Conservation (phyloP, 2,329 filamentous ascomycete genomes). For the Verticillium klebahnii region DNA sequence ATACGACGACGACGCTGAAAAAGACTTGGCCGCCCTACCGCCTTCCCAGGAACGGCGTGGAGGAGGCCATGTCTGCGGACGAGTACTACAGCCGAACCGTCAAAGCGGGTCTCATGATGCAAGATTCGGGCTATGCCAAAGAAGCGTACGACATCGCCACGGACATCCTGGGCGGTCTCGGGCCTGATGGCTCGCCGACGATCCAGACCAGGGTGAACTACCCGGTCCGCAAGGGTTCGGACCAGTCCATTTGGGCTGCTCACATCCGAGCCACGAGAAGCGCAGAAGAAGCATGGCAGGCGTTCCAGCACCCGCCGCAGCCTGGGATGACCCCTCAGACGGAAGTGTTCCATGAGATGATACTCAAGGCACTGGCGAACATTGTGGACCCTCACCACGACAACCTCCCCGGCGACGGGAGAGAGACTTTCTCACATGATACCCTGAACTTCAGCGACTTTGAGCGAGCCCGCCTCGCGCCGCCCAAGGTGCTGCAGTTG, state of each 20-base stretch:
- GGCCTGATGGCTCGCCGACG: constrained; percentile 46
- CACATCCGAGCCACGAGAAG: constrained; percentile 56
- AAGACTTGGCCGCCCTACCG: constrained; percentile 59
- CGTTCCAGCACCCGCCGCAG: constrained; percentile 34
- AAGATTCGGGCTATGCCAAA: constrained; percentile 50
- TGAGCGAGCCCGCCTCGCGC: constrained; percentile 56
- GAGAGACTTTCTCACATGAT: constrained; percentile 26
- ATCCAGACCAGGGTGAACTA: constrained; percentile 39
- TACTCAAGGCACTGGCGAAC: constrained; percentile 47
- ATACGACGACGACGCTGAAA: constrained; percentile 41
- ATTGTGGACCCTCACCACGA: constrained; percentile 15
- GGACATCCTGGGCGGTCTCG: constrained; percentile 48
- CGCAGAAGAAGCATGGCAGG: constrained; percentile 55
- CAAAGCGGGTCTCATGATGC: constrained; percentile 48
- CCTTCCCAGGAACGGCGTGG: constrained; percentile 52
- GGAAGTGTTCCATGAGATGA: constrained; percentile 55
- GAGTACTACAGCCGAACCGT: constrained; percentile 51
- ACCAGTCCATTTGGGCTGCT: constrained; percentile 44
- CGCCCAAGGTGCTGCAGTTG: constrained; percentile 49
- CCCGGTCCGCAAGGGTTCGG: neutral
- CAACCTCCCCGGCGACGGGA: constrained; percentile 16
- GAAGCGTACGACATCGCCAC: constrained; percentile 42
- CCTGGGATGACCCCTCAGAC: constrained; percentile 27
- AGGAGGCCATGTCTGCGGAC: constrained; percentile 46
- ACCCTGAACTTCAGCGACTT: constrained; percentile 55